These are phyloP conservation scores for Vigna trinervia DNA, from an alignment of 306 rosid genomes.

Conservation along the genomic window DNA sequence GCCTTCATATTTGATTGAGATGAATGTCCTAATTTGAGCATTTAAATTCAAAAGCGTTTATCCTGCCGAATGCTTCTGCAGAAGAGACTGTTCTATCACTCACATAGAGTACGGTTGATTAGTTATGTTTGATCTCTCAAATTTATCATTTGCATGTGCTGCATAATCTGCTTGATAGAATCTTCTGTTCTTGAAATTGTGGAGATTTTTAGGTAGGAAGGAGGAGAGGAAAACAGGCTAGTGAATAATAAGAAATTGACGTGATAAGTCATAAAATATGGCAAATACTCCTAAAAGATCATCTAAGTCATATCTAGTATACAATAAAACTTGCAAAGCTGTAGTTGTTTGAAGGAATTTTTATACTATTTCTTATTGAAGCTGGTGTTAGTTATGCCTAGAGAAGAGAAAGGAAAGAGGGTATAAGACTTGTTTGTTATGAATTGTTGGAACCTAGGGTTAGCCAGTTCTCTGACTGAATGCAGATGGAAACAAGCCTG, in stretches of 20 bases:
- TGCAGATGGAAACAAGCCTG: too few species aligned
- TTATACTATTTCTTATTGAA: too few species aligned
- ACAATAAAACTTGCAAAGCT: too few species aligned
- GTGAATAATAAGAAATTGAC: not conserved
- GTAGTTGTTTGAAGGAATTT: too few species aligned
- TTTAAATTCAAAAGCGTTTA: not conserved
- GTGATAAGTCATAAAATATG: constrained; percentile 1
- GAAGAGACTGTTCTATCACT: constrained; percentile 97
- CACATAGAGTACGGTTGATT: constrained; percentile 96
- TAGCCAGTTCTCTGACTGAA: too few species aligned
- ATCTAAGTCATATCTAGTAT: not conserved
- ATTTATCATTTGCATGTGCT: constrained; percentile 35
- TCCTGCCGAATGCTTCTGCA: constrained; percentile 87
- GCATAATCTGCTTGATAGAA: constrained; percentile 37
- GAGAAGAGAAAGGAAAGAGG: too few species aligned
- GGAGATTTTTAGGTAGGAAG: not conserved
- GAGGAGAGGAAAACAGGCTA: not conserved
- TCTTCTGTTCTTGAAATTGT: constrained; percentile 5
- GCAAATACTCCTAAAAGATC: not conserved
- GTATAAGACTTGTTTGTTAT: too few species aligned
- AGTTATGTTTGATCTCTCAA: constrained; percentile 35
- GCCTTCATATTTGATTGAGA: constrained; percentile 25
- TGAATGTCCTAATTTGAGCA: constrained; percentile 24
- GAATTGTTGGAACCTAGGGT: too few species aligned
- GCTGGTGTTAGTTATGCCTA: too few species aligned